A percentile compares a stretch with the other conserved stretches of the same genome.
These are phyloP conservation scores for Dunaliella primolecta DNA, from an alignment of 139 green algal genomes.

Conservation along the genomic window DNA sequence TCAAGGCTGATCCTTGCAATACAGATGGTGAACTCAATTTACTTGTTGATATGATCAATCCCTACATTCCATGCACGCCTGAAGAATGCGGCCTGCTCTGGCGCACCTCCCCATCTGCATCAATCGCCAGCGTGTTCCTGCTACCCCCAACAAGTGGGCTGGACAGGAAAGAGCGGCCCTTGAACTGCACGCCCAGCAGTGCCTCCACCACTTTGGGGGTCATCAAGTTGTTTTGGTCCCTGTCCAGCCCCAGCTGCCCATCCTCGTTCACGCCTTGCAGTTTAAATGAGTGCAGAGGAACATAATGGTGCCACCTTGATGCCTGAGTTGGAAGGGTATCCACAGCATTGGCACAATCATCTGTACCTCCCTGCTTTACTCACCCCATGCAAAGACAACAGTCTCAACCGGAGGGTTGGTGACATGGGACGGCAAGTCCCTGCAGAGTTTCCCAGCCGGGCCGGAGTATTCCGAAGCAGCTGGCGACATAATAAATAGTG, in stretches of 20 bases:
- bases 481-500: too few relatives aligned
- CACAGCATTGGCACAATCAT: too few relatives aligned
- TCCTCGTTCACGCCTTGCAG: constrained; percentile 61
- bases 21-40: too few relatives aligned
- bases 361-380: too few relatives aligned
- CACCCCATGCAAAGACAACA: constrained; percentile 84
- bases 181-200: constrained; percentile 65
- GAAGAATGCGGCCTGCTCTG: too few relatives aligned
- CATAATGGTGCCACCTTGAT: not conserved
- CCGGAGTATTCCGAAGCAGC: too few relatives aligned
- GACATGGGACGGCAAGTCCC: constrained; percentile 21
- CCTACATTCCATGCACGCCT: too few relatives aligned
- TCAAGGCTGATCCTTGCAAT: too few relatives aligned
- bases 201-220: constrained; percentile 63
- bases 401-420: constrained; percentile 70
- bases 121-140: constrained; percentile 74
- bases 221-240: constrained; percentile 1
- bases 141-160: constrained; percentile 54
- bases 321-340: too few relatives aligned
- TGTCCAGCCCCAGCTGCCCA: constrained; percentile 66
- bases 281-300: not conserved
- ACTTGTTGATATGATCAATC: too few relatives aligned
- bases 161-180: constrained; percentile 35
- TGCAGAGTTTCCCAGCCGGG: constrained; percentile 2
- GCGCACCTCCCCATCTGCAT: constrained; percentile 18